Evolutionary conservation across 352 stramenopile genomes (phyloP), one percentile per base, ranked within the genome.

Genomic region (Globisporangium mamillatum): DNA sequence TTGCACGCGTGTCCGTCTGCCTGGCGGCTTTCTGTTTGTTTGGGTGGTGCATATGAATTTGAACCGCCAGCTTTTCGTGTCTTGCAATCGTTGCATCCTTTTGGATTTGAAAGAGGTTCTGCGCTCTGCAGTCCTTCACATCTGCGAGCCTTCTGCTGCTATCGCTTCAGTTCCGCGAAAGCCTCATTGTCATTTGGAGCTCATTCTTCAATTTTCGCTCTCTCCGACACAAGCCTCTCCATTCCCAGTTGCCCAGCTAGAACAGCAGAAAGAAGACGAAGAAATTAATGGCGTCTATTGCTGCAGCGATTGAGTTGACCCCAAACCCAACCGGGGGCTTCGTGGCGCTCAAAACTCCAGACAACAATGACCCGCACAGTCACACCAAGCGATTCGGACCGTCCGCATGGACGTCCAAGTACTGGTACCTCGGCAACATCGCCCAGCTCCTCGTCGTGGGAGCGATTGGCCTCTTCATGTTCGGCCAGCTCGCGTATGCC

Each of bases 361-460:
- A 67, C 9, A 60, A 16, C 34, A 50, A 50, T 50, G 27, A 29
- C 5, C 27, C 44, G 3, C 27, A 14, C 4, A 34, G n/a, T 48
- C 25, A 22, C 20, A 18, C 27, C 3, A 66, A 66, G 46, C 60
- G 60, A 22, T 59, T 44, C 18, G 44, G 46, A 12, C 20, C 32
- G 4, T 57, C 60, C 3, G 18, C 46, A 12, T 69, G 64, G 64
- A 56, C 64, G 2, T 16, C 29, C 41, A 64, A 64, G 44, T 56
- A 64, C 64, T 69, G 64, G 64, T 69, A 64, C 27, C 56, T 69
- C 38, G 64, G 64, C 18, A 69, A 41, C 12, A 1, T 64, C 34
- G 27, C 64, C 4, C 53, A 69, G 44, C 29, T 75, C 29, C 25
- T 67, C 27, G 9, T 67, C 3, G 22, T 60, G 1, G 61, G 3